Conservation (phyloP, 2,329 filamentous ascomycete species). For the Epicoccum nigrum region DNA sequence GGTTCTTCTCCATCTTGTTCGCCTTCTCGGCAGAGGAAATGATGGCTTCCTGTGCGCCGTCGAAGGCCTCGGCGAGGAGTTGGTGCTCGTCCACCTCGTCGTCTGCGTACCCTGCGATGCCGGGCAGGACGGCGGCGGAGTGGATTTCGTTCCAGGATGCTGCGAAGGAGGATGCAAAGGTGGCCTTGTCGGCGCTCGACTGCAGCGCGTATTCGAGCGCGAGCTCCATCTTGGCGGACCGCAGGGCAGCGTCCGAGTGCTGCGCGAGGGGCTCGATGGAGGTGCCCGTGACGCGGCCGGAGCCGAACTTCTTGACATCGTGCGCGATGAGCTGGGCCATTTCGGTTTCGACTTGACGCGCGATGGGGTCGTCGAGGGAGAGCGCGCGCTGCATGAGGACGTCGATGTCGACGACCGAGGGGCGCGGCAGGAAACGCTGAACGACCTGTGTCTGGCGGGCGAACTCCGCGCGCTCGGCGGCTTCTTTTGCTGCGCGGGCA, state of each 20-base stretch:
- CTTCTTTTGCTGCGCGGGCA: slow-evolving; percentile 66
- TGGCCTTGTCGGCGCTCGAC: slow-evolving; percentile 55
- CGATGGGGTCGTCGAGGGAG: slow-evolving; percentile 66
- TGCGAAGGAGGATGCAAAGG: slow-evolving; percentile 53
- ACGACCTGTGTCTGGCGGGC: slow-evolving; percentile 89
- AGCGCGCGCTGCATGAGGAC: slow-evolving; percentile 69
- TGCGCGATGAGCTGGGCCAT: slow-evolving; percentile 79
- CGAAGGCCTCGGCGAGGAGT: slow-evolving; percentile 73
- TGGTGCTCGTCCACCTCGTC: slow-evolving; percentile 73
- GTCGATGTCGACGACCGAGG: slow-evolving; percentile 72
- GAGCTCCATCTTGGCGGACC: slow-evolving; percentile 78
- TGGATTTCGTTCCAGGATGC: slow-evolving; percentile 59
- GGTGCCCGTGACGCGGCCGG: slow-evolving; percentile 68
- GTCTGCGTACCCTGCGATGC: slow-evolving; percentile 79
- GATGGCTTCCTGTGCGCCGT: slow-evolving; percentile 75
- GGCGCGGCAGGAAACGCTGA: slow-evolving; percentile 81
- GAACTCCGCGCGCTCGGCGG: slow-evolving; percentile 71
- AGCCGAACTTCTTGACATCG: slow-evolving; percentile 78
- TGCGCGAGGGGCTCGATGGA: slow-evolving; percentile 63
- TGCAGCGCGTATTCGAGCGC: slow-evolving; percentile 67
- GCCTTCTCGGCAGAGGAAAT: slow-evolving; percentile 76
- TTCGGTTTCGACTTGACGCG: slow-evolving; percentile 75
- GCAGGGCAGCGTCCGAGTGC: slow-evolving; percentile 74
- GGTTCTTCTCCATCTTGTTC: slow-evolving; percentile 91
- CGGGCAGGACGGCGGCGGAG: slow-evolving; percentile 65